phyloP scores from a whole-genome alignment of 2,329 filamentous ascomycete genomes.

The Beauveria medogensis region DNA sequence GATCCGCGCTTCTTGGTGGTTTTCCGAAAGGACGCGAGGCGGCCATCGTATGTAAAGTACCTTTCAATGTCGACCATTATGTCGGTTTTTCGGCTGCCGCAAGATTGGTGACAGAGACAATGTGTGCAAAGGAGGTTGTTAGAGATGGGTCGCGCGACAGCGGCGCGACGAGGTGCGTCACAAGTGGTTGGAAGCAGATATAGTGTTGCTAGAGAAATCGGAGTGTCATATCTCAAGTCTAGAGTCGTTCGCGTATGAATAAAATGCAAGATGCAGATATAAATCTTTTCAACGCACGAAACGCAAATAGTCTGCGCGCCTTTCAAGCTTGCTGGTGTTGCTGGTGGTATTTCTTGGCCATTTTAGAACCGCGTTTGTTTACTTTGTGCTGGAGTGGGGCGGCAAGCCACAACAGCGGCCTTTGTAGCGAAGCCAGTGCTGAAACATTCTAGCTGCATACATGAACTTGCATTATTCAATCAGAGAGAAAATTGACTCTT shows the following conservation, averaged over 20 bases:
- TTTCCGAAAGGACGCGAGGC: constrained; percentile 71
- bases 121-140: neutral
- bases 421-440: neutral
- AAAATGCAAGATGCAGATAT: constrained; percentile 4
- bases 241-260: neutral
- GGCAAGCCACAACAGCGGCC: neutral
- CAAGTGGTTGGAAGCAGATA: neutral
- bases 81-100: constrained; percentile 1
- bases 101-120: neutral
- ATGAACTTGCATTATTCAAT: neutral
- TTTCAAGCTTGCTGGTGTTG: constrained; percentile 4
- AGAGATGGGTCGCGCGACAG: neutral
- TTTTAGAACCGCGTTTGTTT: constrained; percentile 24
- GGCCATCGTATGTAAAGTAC: constrained; percentile 62
- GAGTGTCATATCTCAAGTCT: constrained; percentile 8
- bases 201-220: neutral
- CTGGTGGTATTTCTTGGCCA: neutral
- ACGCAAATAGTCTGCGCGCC: neutral
- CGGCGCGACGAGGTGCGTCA: neutral
- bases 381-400: constrained; percentile 18
- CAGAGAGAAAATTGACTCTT: too few relatives aligned
- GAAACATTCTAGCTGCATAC: neutral
- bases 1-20: constrained; percentile 63
- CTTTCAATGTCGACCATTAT: constrained; percentile 33
- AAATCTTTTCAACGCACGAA: neutral